Percentiles rank a stretch among this genome's conserved stretches.
These are phyloP conservation scores for Eucalyptus guilfoylei DNA, from an alignment of 345 rosid genomes.

Conservation along the genomic window DNA sequence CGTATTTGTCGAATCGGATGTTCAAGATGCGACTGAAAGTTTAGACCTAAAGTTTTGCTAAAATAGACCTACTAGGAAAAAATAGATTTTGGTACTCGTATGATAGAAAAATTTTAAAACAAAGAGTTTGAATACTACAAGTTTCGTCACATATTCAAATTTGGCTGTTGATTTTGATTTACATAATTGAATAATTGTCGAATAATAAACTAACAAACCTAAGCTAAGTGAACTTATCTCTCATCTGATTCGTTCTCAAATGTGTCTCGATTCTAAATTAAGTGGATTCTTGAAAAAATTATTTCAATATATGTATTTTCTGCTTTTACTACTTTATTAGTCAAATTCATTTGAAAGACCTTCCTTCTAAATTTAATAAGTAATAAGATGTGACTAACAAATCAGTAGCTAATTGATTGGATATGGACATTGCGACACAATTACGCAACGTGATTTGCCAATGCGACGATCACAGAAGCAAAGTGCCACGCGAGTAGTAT, in stretches of 20 bases:
- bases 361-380: background rate
- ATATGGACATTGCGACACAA: background rate
- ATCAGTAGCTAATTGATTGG: background rate
- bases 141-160: background rate
- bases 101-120: background rate
- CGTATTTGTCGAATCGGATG: background rate
- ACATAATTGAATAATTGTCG: background rate
- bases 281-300: background rate
- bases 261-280: background rate
- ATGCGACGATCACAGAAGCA: background rate
- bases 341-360: background rate
- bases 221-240: background rate
- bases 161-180: background rate
- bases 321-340: background rate
- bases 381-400: background rate
- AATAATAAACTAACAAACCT: background rate
- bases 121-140: background rate
- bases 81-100: background rate
- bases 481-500: background rate
- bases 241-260: background rate
- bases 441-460: background rate
- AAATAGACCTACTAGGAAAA: background rate
- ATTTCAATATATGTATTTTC: background rate
- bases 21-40: background rate
- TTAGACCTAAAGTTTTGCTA: background rate